Conservation (phyloP, 2,329 filamentous ascomycete species). For the Cladosporium sp. region DNA sequence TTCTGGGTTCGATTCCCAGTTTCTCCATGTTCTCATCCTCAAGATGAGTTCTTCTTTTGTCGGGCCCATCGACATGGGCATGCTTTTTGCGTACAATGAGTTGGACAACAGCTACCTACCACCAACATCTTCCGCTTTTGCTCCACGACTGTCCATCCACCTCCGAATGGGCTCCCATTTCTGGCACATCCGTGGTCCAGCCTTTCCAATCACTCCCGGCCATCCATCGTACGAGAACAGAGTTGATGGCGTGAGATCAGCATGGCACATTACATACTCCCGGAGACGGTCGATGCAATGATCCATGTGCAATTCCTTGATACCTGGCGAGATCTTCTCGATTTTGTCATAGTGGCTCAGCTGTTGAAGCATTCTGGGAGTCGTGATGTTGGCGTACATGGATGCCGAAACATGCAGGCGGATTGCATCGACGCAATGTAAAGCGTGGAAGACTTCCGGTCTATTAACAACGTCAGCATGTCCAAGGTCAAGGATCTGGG, state of each 20-base stretch:
- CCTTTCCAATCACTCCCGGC: constrained; percentile 24
- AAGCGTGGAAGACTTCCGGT: not conserved
- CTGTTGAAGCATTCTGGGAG: not conserved
- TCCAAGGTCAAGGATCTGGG: fast-evolving
- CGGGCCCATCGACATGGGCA: not conserved
- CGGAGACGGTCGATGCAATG: constrained; percentile 31
- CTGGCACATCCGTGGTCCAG: constrained; percentile 25
- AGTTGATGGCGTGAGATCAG: constrained; percentile 29
- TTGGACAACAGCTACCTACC: not conserved
- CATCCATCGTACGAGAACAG: constrained; percentile 10
- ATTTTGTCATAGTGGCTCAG: not conserved
- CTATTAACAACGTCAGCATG: not conserved
- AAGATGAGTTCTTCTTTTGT: not conserved
- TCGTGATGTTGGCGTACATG: not conserved
- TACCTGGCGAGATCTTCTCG: not conserved
- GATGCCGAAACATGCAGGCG: not conserved
- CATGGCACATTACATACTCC: constrained; percentile 28
- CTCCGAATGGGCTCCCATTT: not conserved
- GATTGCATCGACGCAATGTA: not conserved
- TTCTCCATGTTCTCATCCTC: constrained; percentile 9
- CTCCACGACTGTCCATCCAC: constrained; percentile 3
- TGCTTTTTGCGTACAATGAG: not conserved
- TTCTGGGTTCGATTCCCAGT: constrained; percentile 20
- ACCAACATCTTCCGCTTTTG: not conserved
- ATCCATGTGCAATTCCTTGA: constrained; percentile 19